Evolutionary conservation across 2,329 filamentous ascomycete genomes (phyloP), one percentile per base, ranked within the genome.

Genomic region (Neonectria neomacrospora): DNA sequence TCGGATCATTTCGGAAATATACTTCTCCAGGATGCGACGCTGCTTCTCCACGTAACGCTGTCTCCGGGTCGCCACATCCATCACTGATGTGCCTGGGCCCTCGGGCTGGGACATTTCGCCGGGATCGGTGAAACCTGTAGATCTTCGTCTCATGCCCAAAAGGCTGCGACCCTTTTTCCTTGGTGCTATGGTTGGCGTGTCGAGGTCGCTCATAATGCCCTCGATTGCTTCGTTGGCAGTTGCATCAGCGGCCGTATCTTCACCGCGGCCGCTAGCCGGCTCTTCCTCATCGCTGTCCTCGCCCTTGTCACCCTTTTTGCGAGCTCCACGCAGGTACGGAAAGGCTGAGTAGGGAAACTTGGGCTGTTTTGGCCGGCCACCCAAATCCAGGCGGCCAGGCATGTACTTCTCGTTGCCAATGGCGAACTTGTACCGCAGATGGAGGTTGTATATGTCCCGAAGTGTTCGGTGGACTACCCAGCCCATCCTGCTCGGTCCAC

Each of bases 401-500:
- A 93, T 88, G 68, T 95, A 92, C 70, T 92, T 93, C 68, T 97
- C 92, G 64, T 93, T 94, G 64, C 91, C 90, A 62, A 92, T 87
- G 63, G 94, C 91, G 57, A 97, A 84, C 76, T 96, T 97, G 85
- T 98, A 99, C 71, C 96, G 94, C 73, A 94, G 84, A 79, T 99
- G 96, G 37, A 99, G 83, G 72, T 97, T 97, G 71, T 93, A 88
- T 71, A 99, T 97, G 75, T 99, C 96, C 71, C 89, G 86, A 41
- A 98, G 86, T 10, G 93, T 94, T 57, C 96, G 88, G 72, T 93
- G 90, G 62, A 99, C 92, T 18, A 92, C 90, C 96, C 96, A 99
- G 75, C 92, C 93, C 96, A 99, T 98, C 61, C 96, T 88, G 58
- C 95, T 97, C 59, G 96, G 88, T 0, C 96, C 96, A 75, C 92